Conservation (phyloP, 164 flowering plant species). For the grape (Vitis vinifera) region DNA sequence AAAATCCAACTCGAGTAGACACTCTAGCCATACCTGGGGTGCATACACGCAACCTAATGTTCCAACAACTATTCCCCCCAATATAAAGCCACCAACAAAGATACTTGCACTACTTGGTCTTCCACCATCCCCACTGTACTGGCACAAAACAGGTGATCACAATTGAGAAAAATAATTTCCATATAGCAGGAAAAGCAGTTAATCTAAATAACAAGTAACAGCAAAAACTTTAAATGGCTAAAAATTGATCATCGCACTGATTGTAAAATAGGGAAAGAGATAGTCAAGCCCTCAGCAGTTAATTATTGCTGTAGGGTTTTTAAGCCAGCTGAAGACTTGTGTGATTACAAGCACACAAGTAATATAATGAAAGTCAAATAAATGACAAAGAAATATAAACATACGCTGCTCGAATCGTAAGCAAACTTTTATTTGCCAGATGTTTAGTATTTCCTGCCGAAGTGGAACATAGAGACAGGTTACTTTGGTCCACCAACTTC, state of each 20-base stretch:
- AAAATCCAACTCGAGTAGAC: too few relatives aligned
- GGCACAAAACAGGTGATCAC: not conserved
- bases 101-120: slow-evolving; percentile 13
- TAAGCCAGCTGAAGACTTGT: too few relatives aligned
- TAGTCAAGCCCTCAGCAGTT: too few relatives aligned
- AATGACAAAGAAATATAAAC: not conserved
- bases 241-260: not conserved
- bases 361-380: too few relatives aligned
- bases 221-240: too few relatives aligned
- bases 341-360: too few relatives aligned
- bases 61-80: slow-evolving; percentile 24
- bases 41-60: slow-evolving; percentile 21
- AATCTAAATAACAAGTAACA: not conserved
- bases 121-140: slow-evolving; percentile 14
- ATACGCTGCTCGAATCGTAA: slow-evolving; percentile 12
- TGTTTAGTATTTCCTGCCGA: not conserved
- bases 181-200: not conserved
- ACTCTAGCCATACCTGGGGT: slow-evolving; percentile 17
- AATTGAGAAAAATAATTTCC: not conserved
- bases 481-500: not conserved
- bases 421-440: not conserved
- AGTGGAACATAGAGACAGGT: not conserved
- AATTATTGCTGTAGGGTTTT: too few relatives aligned
- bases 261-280: too few relatives aligned
- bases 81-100: slow-evolving; percentile 22